Percentiles rank a stretch among this genome's conserved stretches.
Evolutionary conservation across 2,329 filamentous ascomycete species (phyloP).

Genomic region (Ophiostoma novo-ulmi): DNA sequence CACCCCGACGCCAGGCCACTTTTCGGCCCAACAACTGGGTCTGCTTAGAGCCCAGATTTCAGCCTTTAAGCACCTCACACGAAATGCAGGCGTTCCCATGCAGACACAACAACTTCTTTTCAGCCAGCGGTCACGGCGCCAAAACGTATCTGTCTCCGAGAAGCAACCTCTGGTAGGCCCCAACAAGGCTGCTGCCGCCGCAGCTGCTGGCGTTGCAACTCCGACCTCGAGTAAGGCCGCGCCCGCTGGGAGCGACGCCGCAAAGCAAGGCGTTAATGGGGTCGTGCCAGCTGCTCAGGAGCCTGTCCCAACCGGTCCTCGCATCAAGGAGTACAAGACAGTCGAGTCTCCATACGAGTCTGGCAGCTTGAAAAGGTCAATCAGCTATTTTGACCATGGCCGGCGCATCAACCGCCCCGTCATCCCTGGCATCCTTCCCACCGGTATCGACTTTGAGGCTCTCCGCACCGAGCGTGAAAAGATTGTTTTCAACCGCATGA

Average conservation of each 20-base stretch:
- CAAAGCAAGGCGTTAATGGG: slow-evolving; percentile 35
- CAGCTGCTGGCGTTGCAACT: not conserved
- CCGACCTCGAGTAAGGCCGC: slow-evolving; percentile 21
- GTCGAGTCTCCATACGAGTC: slow-evolving; percentile 68
- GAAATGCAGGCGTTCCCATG: slow-evolving; percentile 75
- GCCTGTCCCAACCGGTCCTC: slow-evolving; percentile 34
- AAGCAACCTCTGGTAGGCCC: slow-evolving; percentile 36
- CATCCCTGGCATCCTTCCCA: slow-evolving; percentile 82
- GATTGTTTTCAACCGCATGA: slow-evolving; percentile 84
- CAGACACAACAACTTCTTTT: slow-evolving; percentile 80
- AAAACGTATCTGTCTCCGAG: slow-evolving; percentile 47
- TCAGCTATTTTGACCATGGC: slow-evolving; percentile 76
- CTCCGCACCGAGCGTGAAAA: slow-evolving; percentile 81
- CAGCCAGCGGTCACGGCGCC: slow-evolving; percentile 62
- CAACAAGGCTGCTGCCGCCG: not conserved
- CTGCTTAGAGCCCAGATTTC: slow-evolving; percentile 80
- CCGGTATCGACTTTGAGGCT: slow-evolving; percentile 81
- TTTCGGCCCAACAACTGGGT: slow-evolving; percentile 72
- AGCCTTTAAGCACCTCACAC: slow-evolving; percentile 84
- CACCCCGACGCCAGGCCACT: slow-evolving; percentile 49
- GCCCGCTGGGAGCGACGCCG: slow-evolving; percentile 37
- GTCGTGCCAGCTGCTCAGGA: slow-evolving; percentile 32
- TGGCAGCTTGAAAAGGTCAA: slow-evolving; percentile 49
- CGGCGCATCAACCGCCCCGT: slow-evolving; percentile 70
- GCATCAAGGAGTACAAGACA: slow-evolving; percentile 59